Percentiles rank a stretch among this genome's conserved stretches.
phyloP scores from a whole-genome alignment of 2,329 filamentous ascomycete species.

The Coniochaeta sp. region DNA sequence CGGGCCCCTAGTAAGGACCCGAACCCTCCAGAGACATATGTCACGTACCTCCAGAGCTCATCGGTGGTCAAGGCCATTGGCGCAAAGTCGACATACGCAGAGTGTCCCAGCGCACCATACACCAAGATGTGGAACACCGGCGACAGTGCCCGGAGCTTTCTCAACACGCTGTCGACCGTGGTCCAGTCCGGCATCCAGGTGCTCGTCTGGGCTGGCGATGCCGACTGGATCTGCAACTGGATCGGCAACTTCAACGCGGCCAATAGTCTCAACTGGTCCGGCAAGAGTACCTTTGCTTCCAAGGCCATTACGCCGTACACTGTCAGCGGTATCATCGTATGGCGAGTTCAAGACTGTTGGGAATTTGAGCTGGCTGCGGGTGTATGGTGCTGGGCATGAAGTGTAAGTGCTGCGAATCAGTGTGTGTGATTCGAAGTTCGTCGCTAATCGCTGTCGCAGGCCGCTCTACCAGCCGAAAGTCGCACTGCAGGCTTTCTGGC shows the following conservation, averaged over 20 bases:
- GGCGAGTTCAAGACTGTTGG: constrained; percentile 44
- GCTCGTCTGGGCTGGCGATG: constrained; percentile 48
- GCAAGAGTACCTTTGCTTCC: constrained; percentile 30
- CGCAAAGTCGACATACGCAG: constrained; percentile 30
- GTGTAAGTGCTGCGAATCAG: constrained; percentile 21
- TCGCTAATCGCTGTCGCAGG: neutral
- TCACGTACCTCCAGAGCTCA: constrained; percentile 28
- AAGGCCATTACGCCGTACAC: constrained; percentile 34
- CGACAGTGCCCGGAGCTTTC: constrained; percentile 35
- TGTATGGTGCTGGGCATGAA: constrained; percentile 38
- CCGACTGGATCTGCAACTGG: constrained; percentile 55
- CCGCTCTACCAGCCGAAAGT: constrained; percentile 4
- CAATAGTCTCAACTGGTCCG: constrained; percentile 35
- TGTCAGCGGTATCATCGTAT: constrained; percentile 35
- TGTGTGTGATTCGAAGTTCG: neutral
- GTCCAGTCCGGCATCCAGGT: constrained; percentile 40
- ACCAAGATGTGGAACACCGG: constrained; percentile 31
- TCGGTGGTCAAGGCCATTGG: constrained; percentile 35
- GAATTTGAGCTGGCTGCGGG: constrained; percentile 41
- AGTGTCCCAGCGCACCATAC: constrained; percentile 30
- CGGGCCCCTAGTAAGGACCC: constrained; percentile 27
- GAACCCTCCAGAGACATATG: constrained; percentile 32
- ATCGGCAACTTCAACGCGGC: constrained; percentile 40
- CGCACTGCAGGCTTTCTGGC: constrained; percentile 3
- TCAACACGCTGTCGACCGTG: constrained; percentile 34